phyloP scores from a whole-genome alignment of 768 basidiomycete genomes.

The Naganishia randhawae region DNA sequence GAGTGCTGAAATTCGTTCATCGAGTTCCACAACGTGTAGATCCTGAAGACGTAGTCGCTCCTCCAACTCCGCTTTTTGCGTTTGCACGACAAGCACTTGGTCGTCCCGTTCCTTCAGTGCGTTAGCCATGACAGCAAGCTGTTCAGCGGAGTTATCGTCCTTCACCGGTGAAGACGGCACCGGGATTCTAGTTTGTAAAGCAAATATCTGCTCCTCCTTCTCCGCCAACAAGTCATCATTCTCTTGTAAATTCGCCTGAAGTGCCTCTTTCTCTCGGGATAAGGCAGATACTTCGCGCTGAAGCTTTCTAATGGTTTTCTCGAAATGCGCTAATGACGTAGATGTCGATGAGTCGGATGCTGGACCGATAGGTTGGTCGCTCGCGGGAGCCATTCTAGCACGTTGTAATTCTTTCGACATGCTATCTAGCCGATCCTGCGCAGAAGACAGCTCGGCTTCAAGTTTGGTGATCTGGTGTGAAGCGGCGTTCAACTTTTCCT shows the following conservation, averaged over 20 bases:
- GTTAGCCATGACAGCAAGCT: background rate
- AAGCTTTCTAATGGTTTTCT: constrained; percentile 24
- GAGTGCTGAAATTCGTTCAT: background rate
- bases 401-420: constrained; percentile 15
- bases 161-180: constrained; percentile 29
- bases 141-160: background rate
- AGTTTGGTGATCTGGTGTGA: background rate
- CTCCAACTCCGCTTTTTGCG: constrained; percentile 1
- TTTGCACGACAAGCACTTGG: constrained; percentile 3
- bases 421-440: background rate
- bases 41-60: background rate
- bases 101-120: constrained; percentile 2
- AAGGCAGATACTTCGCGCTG: constrained; percentile 36
- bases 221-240: constrained; percentile 36
- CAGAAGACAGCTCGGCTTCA: background rate
- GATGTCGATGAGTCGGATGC: constrained; percentile 2
- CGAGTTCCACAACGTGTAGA: background rate
- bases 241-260: constrained; percentile 36
- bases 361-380: background rate
- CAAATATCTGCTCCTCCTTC: constrained; percentile 40
- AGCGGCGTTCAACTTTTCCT: background rate
- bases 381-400: background rate
- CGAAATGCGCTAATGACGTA: constrained; percentile 11
- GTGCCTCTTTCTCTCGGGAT: constrained; percentile 34
- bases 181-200: constrained; percentile 34